These are phyloP conservation scores for Suillus paluster DNA, from an alignment of 768 basidiomycete species.

Conservation along the genomic window DNA sequence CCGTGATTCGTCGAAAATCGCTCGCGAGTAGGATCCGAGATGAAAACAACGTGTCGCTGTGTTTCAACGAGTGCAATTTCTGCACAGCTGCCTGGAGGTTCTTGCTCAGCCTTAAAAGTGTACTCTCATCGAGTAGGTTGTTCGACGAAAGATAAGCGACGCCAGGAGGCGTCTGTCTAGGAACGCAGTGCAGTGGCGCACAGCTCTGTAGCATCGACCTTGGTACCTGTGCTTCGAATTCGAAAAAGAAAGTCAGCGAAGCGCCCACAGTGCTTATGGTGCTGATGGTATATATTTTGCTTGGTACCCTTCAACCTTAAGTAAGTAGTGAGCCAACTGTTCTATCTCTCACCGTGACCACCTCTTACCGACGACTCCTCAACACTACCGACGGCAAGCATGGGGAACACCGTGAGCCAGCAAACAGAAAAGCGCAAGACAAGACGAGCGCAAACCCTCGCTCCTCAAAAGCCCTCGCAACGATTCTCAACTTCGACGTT, in stretches of 20 bases:
- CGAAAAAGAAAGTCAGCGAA: conserved; percentile 2
- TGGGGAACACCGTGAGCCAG: conserved; percentile 34
- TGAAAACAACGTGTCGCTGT: conserved; percentile 6
- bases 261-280: not conserved
- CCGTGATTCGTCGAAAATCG: not conserved
- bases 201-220: not conserved
- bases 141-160: too few species aligned
- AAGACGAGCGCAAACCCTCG: conserved; percentile 29
- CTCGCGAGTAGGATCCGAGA: conserved; percentile 1
- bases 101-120: conserved; percentile 1
- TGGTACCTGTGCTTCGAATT: conserved; percentile 3
- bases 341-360: conserved; percentile 7
- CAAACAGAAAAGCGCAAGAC: conserved; percentile 24
- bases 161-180: not conserved
- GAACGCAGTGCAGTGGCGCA: not conserved
- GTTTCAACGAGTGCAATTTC: not conserved
- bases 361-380: not conserved
- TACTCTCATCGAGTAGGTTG: not conserved
- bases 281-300: not conserved
- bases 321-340: not conserved
- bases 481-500: conserved; percentile 16
- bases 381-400: conserved; percentile 9
- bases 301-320: not conserved
- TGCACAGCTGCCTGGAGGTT: not conserved
- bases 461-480: conserved; percentile 31